Evolutionary conservation across 1,284 basidiomycete genomes (phyloP), one percentile per base, ranked within the genome.

Genomic region (Rhodotorula sp.): DNA sequence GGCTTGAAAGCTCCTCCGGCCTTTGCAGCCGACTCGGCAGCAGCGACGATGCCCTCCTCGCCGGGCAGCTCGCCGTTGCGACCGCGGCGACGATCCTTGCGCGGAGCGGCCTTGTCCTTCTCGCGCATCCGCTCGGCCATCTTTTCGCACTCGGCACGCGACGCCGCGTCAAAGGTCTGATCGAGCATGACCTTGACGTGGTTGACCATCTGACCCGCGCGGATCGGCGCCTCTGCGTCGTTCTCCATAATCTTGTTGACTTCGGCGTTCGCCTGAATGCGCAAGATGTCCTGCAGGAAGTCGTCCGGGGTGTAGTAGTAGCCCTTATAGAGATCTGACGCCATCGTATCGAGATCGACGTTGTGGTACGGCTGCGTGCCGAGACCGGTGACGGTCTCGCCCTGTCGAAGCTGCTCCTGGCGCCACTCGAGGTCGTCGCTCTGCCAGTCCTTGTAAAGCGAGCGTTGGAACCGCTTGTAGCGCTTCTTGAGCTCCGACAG

Each of bases 331-430:
- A 99, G 85, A 67, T 92, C 89, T 50, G 86, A 84, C 77, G 95
- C 90, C 87, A 99, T 94, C 75, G 86, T 88, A 79, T 98, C 95
- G 45, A 99, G 85, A 79, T 95, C 92, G 83, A 95, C 88, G 77
- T 94, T 87, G 79, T 87, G 90, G 31, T 92, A 79, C 12, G 76
- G 76, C 67, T 76, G 75, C 38, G 64, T 67, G 31, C 75, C 75
- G 66, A 75, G 73, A 5, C 75, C 75, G 15, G 66, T 66, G 38
- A 77, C 66, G 7, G 60, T 26, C 34, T 81, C 49, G 79, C 75
- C 38, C 60, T 75, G 76, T 60, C 79, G 76, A 21, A 79, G 79
- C 50, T 78, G 75, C 56, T 67, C 65, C 71, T 71, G 79, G 2
- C 77, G 77, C 69, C 80, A 81, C 34, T 76, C 73, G 57, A 79